phyloP scores from a whole-genome alignment of 352 stramenopile genomes.

The Phytophthora europaea region DNA sequence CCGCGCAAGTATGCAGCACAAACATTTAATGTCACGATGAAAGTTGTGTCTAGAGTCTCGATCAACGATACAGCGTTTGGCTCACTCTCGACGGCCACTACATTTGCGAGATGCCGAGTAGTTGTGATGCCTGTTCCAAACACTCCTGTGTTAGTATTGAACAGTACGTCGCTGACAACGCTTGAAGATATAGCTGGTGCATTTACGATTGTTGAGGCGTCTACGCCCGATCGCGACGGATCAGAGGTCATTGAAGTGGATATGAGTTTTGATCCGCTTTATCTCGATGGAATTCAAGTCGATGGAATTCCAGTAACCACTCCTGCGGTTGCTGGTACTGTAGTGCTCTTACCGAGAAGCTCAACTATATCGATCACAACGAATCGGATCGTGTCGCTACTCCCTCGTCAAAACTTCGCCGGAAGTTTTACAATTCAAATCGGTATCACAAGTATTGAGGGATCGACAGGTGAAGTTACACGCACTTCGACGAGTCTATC shows the following conservation, averaged over 20 bases:
- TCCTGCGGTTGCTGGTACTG: constrained; percentile 12
- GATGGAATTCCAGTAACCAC: constrained; percentile 36
- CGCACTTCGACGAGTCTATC: constrained; percentile 33
- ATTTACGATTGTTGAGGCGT: constrained; percentile 49
- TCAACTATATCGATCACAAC: constrained; percentile 9
- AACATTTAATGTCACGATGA: constrained; percentile 50
- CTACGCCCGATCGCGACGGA: constrained; percentile 54
- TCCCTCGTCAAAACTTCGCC: constrained; percentile 48
- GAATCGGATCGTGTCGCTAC: constrained; percentile 41
- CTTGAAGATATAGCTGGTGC: constrained; percentile 44
- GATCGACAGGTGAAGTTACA: constrained; percentile 31
- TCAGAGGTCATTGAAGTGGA: constrained; percentile 62
- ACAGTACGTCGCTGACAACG: constrained; percentile 32
- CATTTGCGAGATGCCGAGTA: constrained; percentile 42
- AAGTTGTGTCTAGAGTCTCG: constrained; percentile 33
- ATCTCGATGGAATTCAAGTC: constrained; percentile 41
- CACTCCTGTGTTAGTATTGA: constrained; percentile 41
- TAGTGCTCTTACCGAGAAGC: constrained; percentile 33
- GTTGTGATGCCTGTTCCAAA: constrained; percentile 54
- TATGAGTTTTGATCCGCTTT: constrained; percentile 41
- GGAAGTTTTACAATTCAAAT: constrained; percentile 48
- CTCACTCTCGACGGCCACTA: constrained; percentile 37
- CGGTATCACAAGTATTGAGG: constrained; percentile 40
- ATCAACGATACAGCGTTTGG: constrained; percentile 20
- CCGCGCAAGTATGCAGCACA: constrained; percentile 52